These are phyloP conservation scores for Kazachstania martiniae DNA, from an alignment of 805 yeast species.

Conservation along the genomic window DNA sequence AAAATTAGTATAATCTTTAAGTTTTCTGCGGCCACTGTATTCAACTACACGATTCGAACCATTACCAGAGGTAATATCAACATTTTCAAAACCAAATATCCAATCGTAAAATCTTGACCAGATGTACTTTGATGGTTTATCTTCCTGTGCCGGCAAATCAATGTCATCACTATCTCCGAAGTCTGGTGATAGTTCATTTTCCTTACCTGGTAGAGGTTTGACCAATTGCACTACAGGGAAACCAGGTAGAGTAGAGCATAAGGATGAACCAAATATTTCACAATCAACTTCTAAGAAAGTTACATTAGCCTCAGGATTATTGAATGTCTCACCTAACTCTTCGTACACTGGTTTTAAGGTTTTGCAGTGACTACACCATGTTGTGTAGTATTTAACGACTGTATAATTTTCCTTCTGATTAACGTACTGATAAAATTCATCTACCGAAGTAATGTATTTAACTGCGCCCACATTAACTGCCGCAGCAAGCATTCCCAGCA, in stretches of 20 bases:
- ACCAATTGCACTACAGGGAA: slow-evolving; percentile 58
- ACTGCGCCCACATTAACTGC: slow-evolving; percentile 1
- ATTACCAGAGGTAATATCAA: no score
- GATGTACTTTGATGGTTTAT: slow-evolving; percentile 4
- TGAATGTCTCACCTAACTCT: slow-evolving; percentile 33
- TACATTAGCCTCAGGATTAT: slow-evolving; percentile 10
- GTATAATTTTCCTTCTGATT: slow-evolving; percentile 21
- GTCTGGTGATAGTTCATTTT: no score
- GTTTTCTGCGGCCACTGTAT: slow-evolving; percentile 43
- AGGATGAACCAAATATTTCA: slow-evolving; percentile 22
- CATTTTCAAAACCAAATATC: slow-evolving; percentile 1
- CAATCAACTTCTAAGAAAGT: slow-evolving; percentile 26
- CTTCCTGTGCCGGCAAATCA: no score
- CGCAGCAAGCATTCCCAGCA: not conserved
- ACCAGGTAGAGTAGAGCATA: slow-evolving; percentile 33
- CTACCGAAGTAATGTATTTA: slow-evolving; percentile 13
- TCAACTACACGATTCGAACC: slow-evolving; percentile 45
- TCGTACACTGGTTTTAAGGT: slow-evolving; percentile 44
- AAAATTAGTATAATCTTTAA: slow-evolving; percentile 40
- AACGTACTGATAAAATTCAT: slow-evolving; percentile 21
- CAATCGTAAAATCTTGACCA: slow-evolving; percentile 6
- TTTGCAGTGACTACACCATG: slow-evolving; percentile 66
- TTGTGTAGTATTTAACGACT: slow-evolving; percentile 39
- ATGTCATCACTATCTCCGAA: slow-evolving; percentile 1
- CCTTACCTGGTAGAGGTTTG: slow-evolving; percentile 36